Evolutionary conservation across 2,329 filamentous ascomycete genomes (phyloP), one percentile per base, ranked within the genome.

Genomic region (Aureobasidium namibiae): DNA sequence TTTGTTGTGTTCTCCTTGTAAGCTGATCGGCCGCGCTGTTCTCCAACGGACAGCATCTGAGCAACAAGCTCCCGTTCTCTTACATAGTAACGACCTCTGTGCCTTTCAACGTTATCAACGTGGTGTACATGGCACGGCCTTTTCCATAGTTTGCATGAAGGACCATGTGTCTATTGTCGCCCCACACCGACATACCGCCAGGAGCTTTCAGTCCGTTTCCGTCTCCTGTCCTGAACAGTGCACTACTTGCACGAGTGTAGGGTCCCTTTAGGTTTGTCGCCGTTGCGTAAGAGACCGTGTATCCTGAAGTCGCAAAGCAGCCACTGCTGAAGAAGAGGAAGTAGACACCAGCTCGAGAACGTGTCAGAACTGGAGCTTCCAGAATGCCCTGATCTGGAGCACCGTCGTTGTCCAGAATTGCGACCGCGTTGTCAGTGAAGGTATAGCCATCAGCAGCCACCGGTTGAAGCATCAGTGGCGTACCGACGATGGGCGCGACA

Each of bases 391-490:
- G 60, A 46, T 72, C 70, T 14, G 62, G 45, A 7, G 61, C 60
- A 34, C 70, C 69, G 33, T 63, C 56, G 58, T 70, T 67, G 59
- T 70, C 64, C 11, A 71, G 62, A 8, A 72, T 60, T 2, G 61
- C 63, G 2, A 63, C 68, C 1, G 68, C 60, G 16, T 59, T 49
- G 8, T 67, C 69, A 36, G 62, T 56, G 3, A 69, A 61, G 0
- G 69, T 71, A 48, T 65, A 42, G n/a, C 70, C 70, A 56, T 72
- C 67, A 14, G 61, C 38, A 7, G 60, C 64, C 4, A 73, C 68
- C 2, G 63, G 61, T 42, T 72, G 70, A 16, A 73, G 61, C 29
- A 68, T 64, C 13, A 73, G 34, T 6, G 70, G 69, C 1, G 70
- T 73, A 10, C 64, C 29, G 7, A 67, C 63, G 39, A 68, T 65